Percentiles rank a stretch among this genome's conserved stretches.
phyloP scores from a whole-genome alignment of 2,329 filamentous ascomycete species.

The Lomentospora prolificans region DNA sequence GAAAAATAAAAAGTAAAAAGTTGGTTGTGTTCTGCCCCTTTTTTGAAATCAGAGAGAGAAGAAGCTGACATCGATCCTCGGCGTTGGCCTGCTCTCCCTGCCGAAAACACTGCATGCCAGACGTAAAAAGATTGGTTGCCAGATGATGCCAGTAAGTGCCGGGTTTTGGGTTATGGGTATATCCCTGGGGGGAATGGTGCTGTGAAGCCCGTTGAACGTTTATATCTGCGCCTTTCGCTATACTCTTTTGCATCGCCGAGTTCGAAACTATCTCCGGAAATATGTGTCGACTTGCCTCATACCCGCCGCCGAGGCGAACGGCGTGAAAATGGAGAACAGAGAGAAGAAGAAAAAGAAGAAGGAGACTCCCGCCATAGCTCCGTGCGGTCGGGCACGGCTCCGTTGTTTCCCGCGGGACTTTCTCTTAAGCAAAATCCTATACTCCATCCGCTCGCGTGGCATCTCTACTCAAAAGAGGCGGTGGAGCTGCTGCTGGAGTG shows the following conservation, averaged over 20 bases:
- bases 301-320: neutral
- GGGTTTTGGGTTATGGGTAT: conserved; percentile 4
- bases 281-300: neutral
- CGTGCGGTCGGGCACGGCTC: neutral
- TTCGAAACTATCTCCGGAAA: conserved; percentile 3
- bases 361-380: neutral
- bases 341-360: conserved; percentile 4
- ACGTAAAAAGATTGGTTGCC: neutral
- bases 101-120: neutral
- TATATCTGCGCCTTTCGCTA: conserved; percentile 9
- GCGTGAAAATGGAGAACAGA: conserved; percentile 7
- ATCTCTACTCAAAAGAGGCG: conserved; percentile 43
- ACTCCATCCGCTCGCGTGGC: neutral
- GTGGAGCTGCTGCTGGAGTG: conserved; percentile 56
- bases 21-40: neutral
- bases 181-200: conserved; percentile 8
- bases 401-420: neutral
- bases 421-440: neutral
- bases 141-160: conserved; percentile 4
- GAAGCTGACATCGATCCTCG: neutral
- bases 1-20: neutral
- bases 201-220: conserved; percentile 10
- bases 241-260: conserved; percentile 4
- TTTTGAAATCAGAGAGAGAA: neutral
- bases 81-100: neutral